Conservation (phyloP, 1,284 basidiomycete genomes). For the Papiliotrema terrestris region DNA sequence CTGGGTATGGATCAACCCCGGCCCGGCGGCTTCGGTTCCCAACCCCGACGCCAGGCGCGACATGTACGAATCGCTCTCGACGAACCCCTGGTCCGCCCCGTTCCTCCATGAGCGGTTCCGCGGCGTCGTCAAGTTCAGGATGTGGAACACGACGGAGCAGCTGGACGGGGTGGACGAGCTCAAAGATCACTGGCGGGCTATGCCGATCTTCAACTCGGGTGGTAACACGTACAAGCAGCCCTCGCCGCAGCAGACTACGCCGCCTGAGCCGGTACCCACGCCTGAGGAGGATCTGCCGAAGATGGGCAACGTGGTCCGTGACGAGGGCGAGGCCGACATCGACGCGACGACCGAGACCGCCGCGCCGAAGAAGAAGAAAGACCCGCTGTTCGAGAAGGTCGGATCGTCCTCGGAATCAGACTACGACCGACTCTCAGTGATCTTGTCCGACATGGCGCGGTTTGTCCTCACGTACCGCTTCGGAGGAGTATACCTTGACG, state of each 20-base stretch:
- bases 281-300: conserved; percentile 41
- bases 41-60: conserved; percentile 66
- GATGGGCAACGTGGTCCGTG: conserved; percentile 23
- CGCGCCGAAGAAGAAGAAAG: conserved; percentile 51
- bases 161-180: conserved; percentile 75
- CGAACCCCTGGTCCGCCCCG: conserved; percentile 78
- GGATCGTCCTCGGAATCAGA: conserved; percentile 71
- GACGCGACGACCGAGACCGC: conserved; percentile 24
- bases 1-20: conserved; percentile 84
- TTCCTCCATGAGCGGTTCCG: conserved; percentile 76
- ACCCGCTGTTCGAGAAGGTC: conserved; percentile 65
- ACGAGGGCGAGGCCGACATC: conserved; percentile 4
- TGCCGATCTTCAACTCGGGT: conserved; percentile 69
- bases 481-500: conserved; percentile 81
- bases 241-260: conserved; percentile 18
- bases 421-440: conserved; percentile 75
- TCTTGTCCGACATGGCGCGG: conserved; percentile 80
- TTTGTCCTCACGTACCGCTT: conserved; percentile 81
- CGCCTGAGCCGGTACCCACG: not conserved
- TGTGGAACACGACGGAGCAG: conserved; percentile 88
- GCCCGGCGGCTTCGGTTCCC: conserved; percentile 63
- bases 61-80: conserved; percentile 63
- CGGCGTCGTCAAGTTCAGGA: conserved; percentile 74
- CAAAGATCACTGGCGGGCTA: conserved; percentile 68
- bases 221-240: conserved; percentile 58